These are phyloP conservation scores for Auricularia cornea DNA, from an alignment of 768 basidiomycete genomes.

Conservation along the genomic window DNA sequence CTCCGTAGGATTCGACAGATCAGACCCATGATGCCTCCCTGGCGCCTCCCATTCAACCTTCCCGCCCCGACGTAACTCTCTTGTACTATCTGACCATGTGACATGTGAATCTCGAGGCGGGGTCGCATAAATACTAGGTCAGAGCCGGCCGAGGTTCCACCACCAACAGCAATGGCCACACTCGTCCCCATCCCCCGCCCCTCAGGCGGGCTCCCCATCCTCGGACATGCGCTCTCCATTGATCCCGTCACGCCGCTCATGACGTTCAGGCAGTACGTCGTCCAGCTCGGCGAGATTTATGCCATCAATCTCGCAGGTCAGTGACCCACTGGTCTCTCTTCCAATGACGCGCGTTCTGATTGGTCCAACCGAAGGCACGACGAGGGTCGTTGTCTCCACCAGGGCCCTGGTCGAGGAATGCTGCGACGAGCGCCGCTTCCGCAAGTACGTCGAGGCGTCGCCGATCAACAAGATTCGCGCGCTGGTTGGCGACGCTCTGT, in stretches of 20 bases:
- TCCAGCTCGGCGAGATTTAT: too few relatives aligned
- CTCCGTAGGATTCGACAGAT: too few relatives aligned
- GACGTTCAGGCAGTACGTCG: neutral
- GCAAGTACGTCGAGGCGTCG: conserved; percentile 27
- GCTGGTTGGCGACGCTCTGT: conserved; percentile 35
- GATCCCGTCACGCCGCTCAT: neutral
- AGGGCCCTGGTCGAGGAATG: conserved; percentile 34
- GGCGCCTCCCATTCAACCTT: too few relatives aligned
- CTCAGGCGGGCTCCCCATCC: neutral
- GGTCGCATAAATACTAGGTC: too few relatives aligned
- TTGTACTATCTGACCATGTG: too few relatives aligned
- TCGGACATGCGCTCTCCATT: neutral
- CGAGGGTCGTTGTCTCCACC: conserved; percentile 23
- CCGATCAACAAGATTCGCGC: conserved; percentile 28
- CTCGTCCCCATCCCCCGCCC: neutral
- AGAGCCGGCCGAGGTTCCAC: too few relatives aligned
- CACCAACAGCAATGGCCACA: too few relatives aligned
- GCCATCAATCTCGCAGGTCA: too few relatives aligned
- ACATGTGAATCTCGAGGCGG: too few relatives aligned
- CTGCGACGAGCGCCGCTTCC: conserved; percentile 35
- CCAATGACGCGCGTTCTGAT: neutral
- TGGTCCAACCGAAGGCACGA: conserved; percentile 17
- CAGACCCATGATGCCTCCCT: too few relatives aligned
- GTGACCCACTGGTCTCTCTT: neutral
- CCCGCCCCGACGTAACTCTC: too few relatives aligned